Evolutionary conservation across 441 rosid species (phyloP).

Genomic region (Flueggea neowawraea): DNA sequence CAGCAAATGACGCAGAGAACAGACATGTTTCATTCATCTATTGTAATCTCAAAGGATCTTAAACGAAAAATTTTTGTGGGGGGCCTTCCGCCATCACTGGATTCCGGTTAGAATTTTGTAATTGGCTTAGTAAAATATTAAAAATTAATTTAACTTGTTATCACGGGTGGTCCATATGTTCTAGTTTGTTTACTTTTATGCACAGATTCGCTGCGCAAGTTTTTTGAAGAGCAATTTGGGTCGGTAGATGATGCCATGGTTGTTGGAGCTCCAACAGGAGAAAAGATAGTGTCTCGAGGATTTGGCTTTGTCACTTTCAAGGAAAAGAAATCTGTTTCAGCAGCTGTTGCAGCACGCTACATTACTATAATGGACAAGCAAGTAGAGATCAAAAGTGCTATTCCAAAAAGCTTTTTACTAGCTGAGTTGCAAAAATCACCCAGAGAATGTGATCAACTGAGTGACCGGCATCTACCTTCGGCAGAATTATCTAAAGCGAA

Average conservation of each 20-base stretch:
- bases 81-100: conserved; percentile 46
- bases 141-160: background rate
- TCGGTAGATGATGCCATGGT: conserved; percentile 48
- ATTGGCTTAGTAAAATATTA: too few species aligned
- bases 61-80: conserved; percentile 53
- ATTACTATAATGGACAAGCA: conserved; percentile 47
- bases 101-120: conserved; percentile 45
- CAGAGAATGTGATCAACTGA: conserved; percentile 15
- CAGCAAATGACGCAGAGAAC: conserved; percentile 25
- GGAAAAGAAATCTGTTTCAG: conserved; percentile 40
- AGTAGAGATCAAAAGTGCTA: conserved; percentile 54
- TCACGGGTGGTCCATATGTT: background rate
- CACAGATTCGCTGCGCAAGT: conserved; percentile 36
- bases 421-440: conserved; percentile 25
- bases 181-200: conserved; percentile 3
- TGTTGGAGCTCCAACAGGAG: conserved; percentile 27
- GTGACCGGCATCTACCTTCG: conserved; percentile 14
- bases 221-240: conserved; percentile 49
- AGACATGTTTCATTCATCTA: conserved; percentile 18
- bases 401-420: conserved; percentile 24
- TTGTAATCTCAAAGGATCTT: conserved; percentile 4
- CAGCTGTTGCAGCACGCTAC: conserved; percentile 49
- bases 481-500: conserved; percentile 11
- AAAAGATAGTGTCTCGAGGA: conserved; percentile 41
- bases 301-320: conserved; percentile 65